Evolutionary conservation across 1,284 basidiomycete species (phyloP).

Genomic region (Kalmanozyma brasiliensis): DNA sequence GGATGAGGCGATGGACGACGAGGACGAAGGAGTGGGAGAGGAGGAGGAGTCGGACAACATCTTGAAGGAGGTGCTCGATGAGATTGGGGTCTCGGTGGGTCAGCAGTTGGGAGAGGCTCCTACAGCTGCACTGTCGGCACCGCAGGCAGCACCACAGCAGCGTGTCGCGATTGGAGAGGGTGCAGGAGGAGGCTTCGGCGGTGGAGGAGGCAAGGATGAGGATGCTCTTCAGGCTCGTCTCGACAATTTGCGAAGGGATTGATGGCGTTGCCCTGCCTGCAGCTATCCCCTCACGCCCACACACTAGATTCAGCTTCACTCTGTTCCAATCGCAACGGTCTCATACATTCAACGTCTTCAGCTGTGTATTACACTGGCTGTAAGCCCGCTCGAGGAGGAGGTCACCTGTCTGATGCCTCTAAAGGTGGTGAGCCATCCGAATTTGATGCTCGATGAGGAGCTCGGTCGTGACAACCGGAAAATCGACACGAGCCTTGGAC

Average conservation of each 20-base stretch:
- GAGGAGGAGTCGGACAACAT: conserved; percentile 97
- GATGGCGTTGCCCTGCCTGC: conserved; percentile 6
- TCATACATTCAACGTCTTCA: neutral
- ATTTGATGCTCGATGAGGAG: no score
- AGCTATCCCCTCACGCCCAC: no score
- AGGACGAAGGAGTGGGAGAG: conserved; percentile 76
- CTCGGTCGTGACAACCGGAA: no score
- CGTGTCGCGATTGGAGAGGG: conserved; percentile 64
- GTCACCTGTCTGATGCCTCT: no score
- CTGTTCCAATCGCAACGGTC: conserved; percentile 6
- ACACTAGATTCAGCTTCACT: neutral
- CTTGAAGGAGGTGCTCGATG: conserved; percentile 93
- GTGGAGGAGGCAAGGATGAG: conserved; percentile 53
- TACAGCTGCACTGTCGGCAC: conserved; percentile 43
- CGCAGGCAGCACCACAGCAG: conserved; percentile 49
- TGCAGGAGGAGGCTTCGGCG: conserved; percentile 26
- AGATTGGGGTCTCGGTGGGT: conserved; percentile 91
- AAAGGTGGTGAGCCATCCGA: no score
- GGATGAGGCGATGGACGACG: conserved; percentile 97
- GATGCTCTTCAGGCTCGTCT: conserved; percentile 65
- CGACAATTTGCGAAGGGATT: conserved; percentile 61
- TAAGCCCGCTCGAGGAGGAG: no score
- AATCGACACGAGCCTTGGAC: neutral
- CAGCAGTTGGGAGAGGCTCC: conserved; percentile 73
- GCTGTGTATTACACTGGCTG: neutral